Percentiles rank a stretch among this genome's conserved stretches.
phyloP scores from a whole-genome alignment of 2,329 filamentous ascomycete species.

The Lojkania enalia region DNA sequence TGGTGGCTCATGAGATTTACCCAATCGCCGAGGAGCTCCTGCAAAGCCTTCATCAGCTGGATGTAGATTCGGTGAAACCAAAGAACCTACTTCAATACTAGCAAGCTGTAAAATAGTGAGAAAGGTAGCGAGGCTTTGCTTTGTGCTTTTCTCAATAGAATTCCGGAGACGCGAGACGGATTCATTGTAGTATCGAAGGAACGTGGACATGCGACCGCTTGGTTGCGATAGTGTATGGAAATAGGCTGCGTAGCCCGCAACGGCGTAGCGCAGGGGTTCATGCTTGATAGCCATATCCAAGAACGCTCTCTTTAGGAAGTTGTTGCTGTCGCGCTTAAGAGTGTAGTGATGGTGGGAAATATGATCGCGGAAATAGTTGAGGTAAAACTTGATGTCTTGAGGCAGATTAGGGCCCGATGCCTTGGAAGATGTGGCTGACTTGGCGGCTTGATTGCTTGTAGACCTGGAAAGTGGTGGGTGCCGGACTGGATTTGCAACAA shows the following conservation, averaged over 20 bases:
- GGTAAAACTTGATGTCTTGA: slow-evolving; percentile 73
- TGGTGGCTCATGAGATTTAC: slow-evolving; percentile 91
- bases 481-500: slow-evolving; percentile 23
- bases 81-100: slow-evolving; percentile 78
- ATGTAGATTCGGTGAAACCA: neutral
- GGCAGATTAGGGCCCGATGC: slow-evolving; percentile 48
- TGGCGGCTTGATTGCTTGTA: slow-evolving; percentile 34
- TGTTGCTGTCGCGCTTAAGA: slow-evolving; percentile 68
- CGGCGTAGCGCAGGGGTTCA: slow-evolving; percentile 80
- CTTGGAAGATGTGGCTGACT: slow-evolving; percentile 15
- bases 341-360: slow-evolving; percentile 84
- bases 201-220: slow-evolving; percentile 74
- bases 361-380: slow-evolving; percentile 76
- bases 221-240: slow-evolving; percentile 74
- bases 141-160: slow-evolving; percentile 70
- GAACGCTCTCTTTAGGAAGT: slow-evolving; percentile 74
- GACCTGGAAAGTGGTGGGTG: slow-evolving; percentile 39
- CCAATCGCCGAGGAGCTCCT: slow-evolving; percentile 97
- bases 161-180: slow-evolving; percentile 77
- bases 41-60: slow-evolving; percentile 9
- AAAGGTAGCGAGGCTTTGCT: slow-evolving; percentile 72
- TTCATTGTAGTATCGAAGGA: slow-evolving; percentile 87
- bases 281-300: slow-evolving; percentile 73
- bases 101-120: slow-evolving; percentile 89
- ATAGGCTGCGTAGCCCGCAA: slow-evolving; percentile 88